Evolutionary conservation across 352 stramenopile genomes (phyloP).

Genomic region (Globisporangium recalcitrans): DNA sequence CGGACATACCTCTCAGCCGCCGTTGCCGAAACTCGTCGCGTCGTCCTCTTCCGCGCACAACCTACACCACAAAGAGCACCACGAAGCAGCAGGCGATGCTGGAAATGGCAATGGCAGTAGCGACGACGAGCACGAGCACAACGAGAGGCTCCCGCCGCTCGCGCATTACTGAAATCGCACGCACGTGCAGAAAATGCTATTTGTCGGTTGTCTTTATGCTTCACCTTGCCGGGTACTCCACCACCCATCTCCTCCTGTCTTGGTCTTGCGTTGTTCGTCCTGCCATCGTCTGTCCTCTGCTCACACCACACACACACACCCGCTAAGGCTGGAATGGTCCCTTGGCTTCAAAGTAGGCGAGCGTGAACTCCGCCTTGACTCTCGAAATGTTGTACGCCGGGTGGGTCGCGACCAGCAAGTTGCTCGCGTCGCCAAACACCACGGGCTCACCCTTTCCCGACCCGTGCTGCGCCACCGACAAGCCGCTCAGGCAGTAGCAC

Average conservation of each 20-base stretch:
- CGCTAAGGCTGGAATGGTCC: slow-evolving; percentile 43
- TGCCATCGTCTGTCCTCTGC: slow-evolving; percentile 2
- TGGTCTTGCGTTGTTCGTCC: not conserved
- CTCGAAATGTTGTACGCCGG: slow-evolving; percentile 91
- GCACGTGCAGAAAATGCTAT: not conserved
- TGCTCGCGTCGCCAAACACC: slow-evolving; percentile 53
- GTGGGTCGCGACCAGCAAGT: slow-evolving; percentile 82
- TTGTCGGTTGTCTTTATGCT: slow-evolving; percentile 5
- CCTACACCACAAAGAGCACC: slow-evolving; percentile 24
- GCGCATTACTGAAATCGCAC: slow-evolving; percentile 16
- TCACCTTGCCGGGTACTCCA: not conserved
- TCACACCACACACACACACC: slow-evolving; percentile 6
- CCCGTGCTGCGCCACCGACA: slow-evolving; percentile 92
- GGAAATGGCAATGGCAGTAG: slow-evolving; percentile 14
- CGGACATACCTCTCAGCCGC: slow-evolving; percentile 17
- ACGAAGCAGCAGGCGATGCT: slow-evolving; percentile 9
- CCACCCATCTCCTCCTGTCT: not conserved
- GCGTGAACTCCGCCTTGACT: slow-evolving; percentile 71
- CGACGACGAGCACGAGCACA: slow-evolving; percentile 19
- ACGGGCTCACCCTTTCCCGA: slow-evolving; percentile 31
- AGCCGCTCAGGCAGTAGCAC: slow-evolving; percentile 97
- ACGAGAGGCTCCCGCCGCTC: slow-evolving; percentile 48
- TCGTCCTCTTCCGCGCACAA: slow-evolving; percentile 31
- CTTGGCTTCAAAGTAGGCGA: slow-evolving; percentile 64
- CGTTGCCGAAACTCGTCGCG: slow-evolving; percentile 41